phyloP scores from a whole-genome alignment of 2,329 filamentous ascomycete genomes.

The Cadophora gregata region DNA sequence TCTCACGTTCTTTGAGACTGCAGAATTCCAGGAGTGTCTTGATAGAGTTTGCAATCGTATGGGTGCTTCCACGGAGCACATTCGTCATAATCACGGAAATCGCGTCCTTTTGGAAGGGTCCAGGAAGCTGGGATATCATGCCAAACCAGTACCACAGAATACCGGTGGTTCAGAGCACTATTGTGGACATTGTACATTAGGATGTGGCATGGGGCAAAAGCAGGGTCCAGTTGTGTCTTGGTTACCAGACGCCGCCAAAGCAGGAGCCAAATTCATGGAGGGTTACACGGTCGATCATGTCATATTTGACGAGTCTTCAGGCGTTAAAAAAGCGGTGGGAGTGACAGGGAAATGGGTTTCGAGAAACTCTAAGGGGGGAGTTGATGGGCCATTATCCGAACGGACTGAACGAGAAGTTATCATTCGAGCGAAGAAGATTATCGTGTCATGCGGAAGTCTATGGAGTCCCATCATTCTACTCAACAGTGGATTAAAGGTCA shows the following conservation, averaged over 20 bases:
- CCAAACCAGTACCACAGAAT: constrained; percentile 78
- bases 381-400: constrained; percentile 56
- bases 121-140: constrained; percentile 73
- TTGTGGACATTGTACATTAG: constrained; percentile 69
- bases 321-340: constrained; percentile 66
- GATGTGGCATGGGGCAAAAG: constrained; percentile 73
- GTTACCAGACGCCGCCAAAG: constrained; percentile 77
- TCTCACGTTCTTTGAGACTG: constrained; percentile 74
- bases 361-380: constrained; percentile 65
- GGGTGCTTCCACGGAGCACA: constrained; percentile 70
- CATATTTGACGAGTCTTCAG: constrained; percentile 63
- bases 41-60: constrained; percentile 81
- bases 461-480: constrained; percentile 78
- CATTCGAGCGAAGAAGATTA: constrained; percentile 79
- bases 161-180: constrained; percentile 75
- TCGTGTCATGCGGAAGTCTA: constrained; percentile 78
- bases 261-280: constrained; percentile 83
- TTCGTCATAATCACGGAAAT: constrained; percentile 78
- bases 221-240: constrained; percentile 78
- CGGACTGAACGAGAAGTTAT: constrained; percentile 64
- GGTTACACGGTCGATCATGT: constrained; percentile 77
- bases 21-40: constrained; percentile 77
- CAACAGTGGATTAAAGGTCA: constrained; percentile 75
- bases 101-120: constrained; percentile 75
- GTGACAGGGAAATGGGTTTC: constrained; percentile 78